Conservation (phyloP, 345 rosid genomes). For the Heritiera fomes region DNA sequence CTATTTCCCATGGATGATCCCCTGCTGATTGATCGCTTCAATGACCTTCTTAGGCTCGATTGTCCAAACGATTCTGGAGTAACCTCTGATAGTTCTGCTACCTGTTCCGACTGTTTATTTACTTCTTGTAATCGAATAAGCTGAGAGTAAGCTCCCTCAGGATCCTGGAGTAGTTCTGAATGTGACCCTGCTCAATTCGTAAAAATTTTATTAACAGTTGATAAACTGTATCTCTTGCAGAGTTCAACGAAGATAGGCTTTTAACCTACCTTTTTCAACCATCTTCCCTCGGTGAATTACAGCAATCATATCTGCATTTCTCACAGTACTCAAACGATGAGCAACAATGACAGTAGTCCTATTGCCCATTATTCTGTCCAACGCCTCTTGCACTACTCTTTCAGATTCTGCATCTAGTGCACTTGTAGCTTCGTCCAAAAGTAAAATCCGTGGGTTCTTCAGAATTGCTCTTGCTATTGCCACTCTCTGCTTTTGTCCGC, state of each 20-base stretch:
- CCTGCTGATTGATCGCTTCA: constrained; percentile 47
- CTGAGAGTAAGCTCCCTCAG: constrained; percentile 85
- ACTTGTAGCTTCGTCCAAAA: constrained; percentile 88
- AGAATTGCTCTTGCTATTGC: constrained; percentile 88
- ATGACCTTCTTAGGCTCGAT: constrained; percentile 44
- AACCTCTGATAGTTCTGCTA: constrained; percentile 39
- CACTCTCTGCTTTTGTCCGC: constrained; percentile 94
- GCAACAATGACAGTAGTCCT: constrained; percentile 83
- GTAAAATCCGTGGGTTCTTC: constrained; percentile 73
- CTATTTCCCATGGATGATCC: constrained; percentile 69
- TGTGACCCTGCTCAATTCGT: constrained; percentile 54
- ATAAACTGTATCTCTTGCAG: too few species aligned
- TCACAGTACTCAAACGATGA: constrained; percentile 77
- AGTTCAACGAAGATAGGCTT: neutral
- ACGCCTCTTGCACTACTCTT: constrained; percentile 80
- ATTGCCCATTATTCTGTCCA: constrained; percentile 75
- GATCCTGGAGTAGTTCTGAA: constrained; percentile 60
- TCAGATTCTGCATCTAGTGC: constrained; percentile 91
- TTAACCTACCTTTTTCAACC: constrained; percentile 73
- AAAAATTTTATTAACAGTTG: neutral
- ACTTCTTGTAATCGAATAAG: constrained; percentile 75
- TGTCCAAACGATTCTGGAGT: constrained; percentile 37
- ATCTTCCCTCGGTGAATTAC: constrained; percentile 78
- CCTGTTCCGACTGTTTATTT: constrained; percentile 42
- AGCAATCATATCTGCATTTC: constrained; percentile 70